Evolutionary conservation across 2,329 filamentous ascomycete genomes (phyloP).

Genomic region (Aspergillus sojae): DNA sequence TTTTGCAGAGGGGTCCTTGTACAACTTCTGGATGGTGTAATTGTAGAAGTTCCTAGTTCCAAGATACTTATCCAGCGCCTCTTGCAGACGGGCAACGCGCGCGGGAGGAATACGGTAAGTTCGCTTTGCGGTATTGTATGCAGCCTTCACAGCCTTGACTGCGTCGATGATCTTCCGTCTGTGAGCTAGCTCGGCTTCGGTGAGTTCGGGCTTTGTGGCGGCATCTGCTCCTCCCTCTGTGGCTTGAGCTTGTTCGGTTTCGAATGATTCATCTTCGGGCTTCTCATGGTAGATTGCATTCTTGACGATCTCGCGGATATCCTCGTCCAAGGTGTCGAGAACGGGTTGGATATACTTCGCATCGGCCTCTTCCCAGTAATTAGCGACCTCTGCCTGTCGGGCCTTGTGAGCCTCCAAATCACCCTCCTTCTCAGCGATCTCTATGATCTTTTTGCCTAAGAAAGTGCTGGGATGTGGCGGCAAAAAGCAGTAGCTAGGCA

Average conservation of each 20-base stretch:
- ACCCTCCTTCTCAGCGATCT: constrained; percentile 72
- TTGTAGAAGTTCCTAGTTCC: constrained; percentile 96
- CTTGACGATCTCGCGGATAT: constrained; percentile 43
- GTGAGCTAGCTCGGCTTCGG: constrained; percentile 28
- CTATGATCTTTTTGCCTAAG: constrained; percentile 79
- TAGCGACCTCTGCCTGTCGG: constrained; percentile 74
- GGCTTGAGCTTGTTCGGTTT: constrained; percentile 13
- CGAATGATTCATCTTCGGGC: constrained; percentile 25
- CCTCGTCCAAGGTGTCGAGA: constrained; percentile 49
- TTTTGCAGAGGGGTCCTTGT: constrained; percentile 79
- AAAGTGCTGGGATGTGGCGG: constrained; percentile 89
- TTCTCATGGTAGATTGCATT: constrained; percentile 44
- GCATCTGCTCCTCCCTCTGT: constrained; percentile 7
- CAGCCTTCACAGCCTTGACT: constrained; percentile 74
- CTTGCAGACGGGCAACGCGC: constrained; percentile 75
- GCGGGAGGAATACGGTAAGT: constrained; percentile 76
- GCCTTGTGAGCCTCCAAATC: constrained; percentile 69
- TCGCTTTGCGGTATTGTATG: constrained; percentile 80
- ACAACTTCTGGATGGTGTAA: constrained; percentile 89
- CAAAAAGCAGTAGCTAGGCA: constrained; percentile 89
- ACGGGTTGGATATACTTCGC: constrained; percentile 76
- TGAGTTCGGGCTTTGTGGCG: constrained; percentile 13
- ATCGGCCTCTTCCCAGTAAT: constrained; percentile 83
- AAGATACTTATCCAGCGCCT: constrained; percentile 71
- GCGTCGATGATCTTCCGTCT: constrained; percentile 62